Conservation (phyloP, 441 rosid species). For the Euphorbia corollata region DNA sequence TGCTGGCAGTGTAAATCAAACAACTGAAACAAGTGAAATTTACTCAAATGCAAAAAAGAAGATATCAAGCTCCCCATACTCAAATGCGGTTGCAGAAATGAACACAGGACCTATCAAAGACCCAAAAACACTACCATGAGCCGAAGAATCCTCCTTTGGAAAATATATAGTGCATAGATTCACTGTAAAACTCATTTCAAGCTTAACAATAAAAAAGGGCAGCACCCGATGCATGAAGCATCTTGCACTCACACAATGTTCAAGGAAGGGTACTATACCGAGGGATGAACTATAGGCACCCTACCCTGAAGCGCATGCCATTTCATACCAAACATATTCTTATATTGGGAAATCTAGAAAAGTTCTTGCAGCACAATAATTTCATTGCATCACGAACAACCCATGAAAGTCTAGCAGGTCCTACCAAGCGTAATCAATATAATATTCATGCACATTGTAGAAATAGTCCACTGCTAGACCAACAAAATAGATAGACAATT, state of each 20-base stretch:
- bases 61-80: too few species aligned
- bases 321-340: neutral
- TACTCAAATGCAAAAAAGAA: neutral
- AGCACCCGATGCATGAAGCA: too few species aligned
- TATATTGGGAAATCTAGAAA: neutral
- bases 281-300: too few species aligned
- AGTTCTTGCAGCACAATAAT: neutral
- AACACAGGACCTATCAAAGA: conserved; percentile 3
- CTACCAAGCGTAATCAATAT: neutral
- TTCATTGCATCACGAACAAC: conserved; percentile 3
- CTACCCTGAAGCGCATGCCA: too few species aligned
- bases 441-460: conserved; percentile 9
- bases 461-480: neutral
- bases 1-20: too few species aligned
- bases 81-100: neutral
- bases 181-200: neutral
- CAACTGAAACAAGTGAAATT: neutral
- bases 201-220: neutral
- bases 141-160: neutral
- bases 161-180: neutral
- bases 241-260: too few species aligned
- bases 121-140: neutral
- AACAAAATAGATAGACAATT: neutral
- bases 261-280: too few species aligned
- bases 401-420: neutral